Percentiles rank a stretch among this genome's conserved stretches.
Evolutionary conservation across 495 filamentous ascomycete species (phyloP).

Genomic region (Aspergillus saccharolyticus): DNA sequence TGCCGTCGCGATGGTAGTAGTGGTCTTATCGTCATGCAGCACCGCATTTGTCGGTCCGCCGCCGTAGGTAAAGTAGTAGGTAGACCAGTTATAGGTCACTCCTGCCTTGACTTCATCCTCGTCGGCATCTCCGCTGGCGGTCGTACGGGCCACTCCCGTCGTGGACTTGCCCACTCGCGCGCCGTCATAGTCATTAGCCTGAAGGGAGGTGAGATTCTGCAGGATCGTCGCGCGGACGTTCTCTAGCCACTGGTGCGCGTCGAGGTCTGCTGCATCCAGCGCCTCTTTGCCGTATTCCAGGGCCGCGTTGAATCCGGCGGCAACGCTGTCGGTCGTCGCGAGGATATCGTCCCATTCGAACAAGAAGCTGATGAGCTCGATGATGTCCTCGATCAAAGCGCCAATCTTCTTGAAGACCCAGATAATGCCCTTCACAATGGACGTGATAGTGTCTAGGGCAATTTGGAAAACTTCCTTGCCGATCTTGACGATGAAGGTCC

Average conservation of each 20-base stretch:
- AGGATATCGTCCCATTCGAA: not conserved
- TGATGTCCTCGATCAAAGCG: not conserved
- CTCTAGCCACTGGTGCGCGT: not conserved
- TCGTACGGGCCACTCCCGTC: too few species aligned
- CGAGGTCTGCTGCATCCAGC: not conserved
- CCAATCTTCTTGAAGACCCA: not conserved
- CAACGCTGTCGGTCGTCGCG: not conserved
- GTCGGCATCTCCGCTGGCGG: not conserved
- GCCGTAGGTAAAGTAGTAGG: not conserved
- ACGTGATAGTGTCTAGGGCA: not conserved
- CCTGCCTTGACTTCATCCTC: not conserved
- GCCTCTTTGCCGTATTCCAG: not conserved
- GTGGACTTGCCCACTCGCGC: too few species aligned
- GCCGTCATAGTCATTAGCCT: not conserved
- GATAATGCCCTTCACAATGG: not conserved
- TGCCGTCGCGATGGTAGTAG: too few species aligned
- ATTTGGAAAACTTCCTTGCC: not conserved
- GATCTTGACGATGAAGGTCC: not conserved
- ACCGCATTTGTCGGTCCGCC: not conserved
- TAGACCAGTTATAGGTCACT: not conserved
- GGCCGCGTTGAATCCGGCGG: not conserved
- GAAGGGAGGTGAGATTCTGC: not conserved
- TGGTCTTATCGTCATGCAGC: not conserved
- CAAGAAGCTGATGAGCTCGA: not conserved
- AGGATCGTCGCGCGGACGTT: not conserved